Conservation (phyloP, 179 eudicot genomes). For the Spinacia oleracea region DNA sequence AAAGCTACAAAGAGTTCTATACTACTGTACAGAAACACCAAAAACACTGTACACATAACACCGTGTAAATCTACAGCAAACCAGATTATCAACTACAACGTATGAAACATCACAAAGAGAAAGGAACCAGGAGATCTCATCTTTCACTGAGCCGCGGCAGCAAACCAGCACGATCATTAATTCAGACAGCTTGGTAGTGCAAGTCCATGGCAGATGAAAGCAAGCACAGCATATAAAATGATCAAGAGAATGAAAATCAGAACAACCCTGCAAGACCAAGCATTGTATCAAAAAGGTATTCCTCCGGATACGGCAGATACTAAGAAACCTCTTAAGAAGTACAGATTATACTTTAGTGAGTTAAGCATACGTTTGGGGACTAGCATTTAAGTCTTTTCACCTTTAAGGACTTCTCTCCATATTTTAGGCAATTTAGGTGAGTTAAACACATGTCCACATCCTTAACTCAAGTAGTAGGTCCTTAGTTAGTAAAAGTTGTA, state of each 20-base stretch:
- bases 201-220: constrained; percentile 73
- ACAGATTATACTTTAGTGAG: too few species aligned
- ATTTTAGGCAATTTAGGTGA: too few species aligned
- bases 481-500: too few species aligned
- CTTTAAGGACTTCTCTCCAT: too few species aligned
- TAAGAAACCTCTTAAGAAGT: background rate
- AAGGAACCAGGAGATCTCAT: background rate
- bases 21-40: background rate
- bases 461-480: too few species aligned
- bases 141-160: background rate
- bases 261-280: constrained; percentile 50
- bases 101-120: background rate
- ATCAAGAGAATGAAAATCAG: constrained; percentile 56
- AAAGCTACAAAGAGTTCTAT: background rate
- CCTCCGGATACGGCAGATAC: too few species aligned
- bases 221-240: constrained; percentile 56
- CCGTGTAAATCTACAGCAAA: background rate
- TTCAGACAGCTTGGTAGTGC: constrained; percentile 36
- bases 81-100: background rate
- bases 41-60: background rate
- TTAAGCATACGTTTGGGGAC: too few species aligned
- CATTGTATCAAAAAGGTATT: background rate
- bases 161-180: background rate
- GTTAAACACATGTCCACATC: too few species aligned
- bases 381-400: too few species aligned